A percentile compares a stretch with the other conserved stretches of the same genome.
phyloP scores from a whole-genome alignment of 176 grass and related monocot species.

The Musa troglodytarum region DNA sequence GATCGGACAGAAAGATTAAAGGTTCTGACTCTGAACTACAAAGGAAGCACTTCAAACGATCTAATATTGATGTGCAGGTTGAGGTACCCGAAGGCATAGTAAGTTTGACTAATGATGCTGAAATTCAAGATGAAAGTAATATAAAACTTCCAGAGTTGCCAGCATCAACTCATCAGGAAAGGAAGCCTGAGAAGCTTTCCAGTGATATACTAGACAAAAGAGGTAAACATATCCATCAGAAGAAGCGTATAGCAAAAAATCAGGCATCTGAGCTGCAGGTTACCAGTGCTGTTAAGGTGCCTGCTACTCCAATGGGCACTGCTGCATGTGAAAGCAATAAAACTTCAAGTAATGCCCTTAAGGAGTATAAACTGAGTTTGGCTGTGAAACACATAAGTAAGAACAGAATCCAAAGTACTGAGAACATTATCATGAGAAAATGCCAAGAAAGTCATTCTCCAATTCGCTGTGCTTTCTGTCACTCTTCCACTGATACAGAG shows the following conservation, averaged over 20 bases:
- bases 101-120: not conserved
- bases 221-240: not conserved
- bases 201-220: not conserved
- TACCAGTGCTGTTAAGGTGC: not conserved
- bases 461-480: conserved; percentile 76
- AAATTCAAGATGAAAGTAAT: not conserved
- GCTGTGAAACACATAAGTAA: conserved; percentile 16
- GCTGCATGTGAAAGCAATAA: not conserved
- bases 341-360: not conserved
- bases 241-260: not conserved
- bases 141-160: not conserved
- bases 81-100: not conserved
- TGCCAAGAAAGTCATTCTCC: conserved; percentile 29
- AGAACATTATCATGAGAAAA: conserved; percentile 42
- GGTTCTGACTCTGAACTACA: not conserved
- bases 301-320: not conserved
- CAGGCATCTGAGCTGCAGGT: not conserved
- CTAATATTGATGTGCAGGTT: not conserved
- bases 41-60: not conserved
- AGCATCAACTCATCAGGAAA: not conserved
- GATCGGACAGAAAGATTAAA: not conserved
- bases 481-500: conserved; percentile 54
- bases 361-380: not conserved
- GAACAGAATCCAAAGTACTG: conserved; percentile 3
- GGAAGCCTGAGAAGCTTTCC: not conserved